phyloP scores from a whole-genome alignment of 2,329 filamentous ascomycete genomes.

The Colletotrichum limetticola region DNA sequence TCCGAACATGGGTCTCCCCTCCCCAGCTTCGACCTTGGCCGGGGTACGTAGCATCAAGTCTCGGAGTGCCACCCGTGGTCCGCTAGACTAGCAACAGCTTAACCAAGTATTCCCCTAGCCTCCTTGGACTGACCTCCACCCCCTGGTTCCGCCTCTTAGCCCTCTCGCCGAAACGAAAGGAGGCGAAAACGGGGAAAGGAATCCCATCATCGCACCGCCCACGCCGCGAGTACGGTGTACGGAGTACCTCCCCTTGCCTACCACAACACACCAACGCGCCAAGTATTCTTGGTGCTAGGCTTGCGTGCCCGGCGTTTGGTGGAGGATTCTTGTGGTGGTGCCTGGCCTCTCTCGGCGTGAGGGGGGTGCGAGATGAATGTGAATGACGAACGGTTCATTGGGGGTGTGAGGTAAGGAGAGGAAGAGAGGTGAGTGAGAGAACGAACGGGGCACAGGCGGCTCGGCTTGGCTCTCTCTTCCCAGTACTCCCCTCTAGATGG shows the following conservation, averaged over 20 bases:
- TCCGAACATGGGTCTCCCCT: conserved; percentile 1
- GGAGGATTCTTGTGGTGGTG: conserved; percentile 23
- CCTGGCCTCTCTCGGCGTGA: conserved; percentile 26
- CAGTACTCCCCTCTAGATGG: background rate
- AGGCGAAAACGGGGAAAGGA: conserved; percentile 4
- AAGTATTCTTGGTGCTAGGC: background rate
- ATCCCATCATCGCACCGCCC: background rate
- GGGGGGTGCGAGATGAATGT: background rate
- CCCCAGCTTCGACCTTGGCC: background rate
- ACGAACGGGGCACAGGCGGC: background rate
- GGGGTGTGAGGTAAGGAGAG: background rate
- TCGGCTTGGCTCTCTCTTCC: background rate
- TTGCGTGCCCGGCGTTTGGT: conserved; percentile 14
- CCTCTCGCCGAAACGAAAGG: background rate
- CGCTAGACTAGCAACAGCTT: conserved; percentile 7
- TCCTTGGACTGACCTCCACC: background rate
- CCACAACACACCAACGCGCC: background rate
- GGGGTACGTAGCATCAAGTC: conserved; percentile 14
- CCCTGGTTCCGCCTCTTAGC: background rate
- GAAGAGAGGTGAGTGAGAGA: background rate
- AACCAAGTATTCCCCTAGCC: background rate
- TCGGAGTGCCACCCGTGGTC: conserved; percentile 32
- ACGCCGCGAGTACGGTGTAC: too few relatives aligned
- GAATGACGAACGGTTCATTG: background rate
- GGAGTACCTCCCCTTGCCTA: background rate